Evolutionary conservation across 495 filamentous ascomycete species (phyloP).

Genomic region (Penicillium salamii): DNA sequence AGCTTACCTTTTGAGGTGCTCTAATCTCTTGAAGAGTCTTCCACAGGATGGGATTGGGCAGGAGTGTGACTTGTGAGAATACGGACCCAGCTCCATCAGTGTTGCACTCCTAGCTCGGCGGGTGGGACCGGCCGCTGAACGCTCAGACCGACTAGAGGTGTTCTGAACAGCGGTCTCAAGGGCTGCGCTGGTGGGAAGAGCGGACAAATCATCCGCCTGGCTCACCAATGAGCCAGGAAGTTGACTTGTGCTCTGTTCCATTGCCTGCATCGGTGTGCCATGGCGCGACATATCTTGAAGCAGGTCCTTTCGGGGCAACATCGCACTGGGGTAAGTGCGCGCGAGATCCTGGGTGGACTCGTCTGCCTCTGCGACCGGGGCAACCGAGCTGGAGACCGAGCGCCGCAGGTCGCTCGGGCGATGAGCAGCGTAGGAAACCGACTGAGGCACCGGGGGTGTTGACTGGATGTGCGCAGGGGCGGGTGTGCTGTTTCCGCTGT

Average conservation of each 20-base stretch:
- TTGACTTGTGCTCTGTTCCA: conserved; percentile 75
- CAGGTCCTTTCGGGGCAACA: conserved; percentile 73
- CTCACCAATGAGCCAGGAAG: conserved; percentile 61
- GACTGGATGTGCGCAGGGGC: conserved; percentile 36
- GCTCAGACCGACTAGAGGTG: conserved; percentile 60
- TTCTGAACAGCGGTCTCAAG: conserved; percentile 55
- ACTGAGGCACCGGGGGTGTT: conserved; percentile 29
- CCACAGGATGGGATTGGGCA: conserved; percentile 99
- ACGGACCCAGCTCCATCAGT: conserved; percentile 92
- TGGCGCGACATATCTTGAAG: conserved; percentile 81
- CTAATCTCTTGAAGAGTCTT: conserved; percentile 95
- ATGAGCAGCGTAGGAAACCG: conserved; percentile 56
- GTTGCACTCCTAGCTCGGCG: conserved; percentile 93
- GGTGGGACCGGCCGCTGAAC: conserved; percentile 66
- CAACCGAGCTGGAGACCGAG: conserved; percentile 86
- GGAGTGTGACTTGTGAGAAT: conserved; percentile 95
- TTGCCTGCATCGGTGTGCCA: conserved; percentile 76
- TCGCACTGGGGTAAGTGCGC: conserved; percentile 62
- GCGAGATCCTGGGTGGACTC: conserved; percentile 64
- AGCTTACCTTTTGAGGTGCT: conserved; percentile 96
- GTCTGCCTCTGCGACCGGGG: conserved; percentile 74
- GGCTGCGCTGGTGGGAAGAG: conserved; percentile 62
- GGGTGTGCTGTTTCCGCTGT: conserved; percentile 60
- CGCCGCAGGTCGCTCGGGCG: conserved; percentile 84
- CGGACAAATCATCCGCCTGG: conserved; percentile 63